Base-by-base conservation (phyloP, 768 basidiomycete species). In the Neoboletus magnificus region DNA sequence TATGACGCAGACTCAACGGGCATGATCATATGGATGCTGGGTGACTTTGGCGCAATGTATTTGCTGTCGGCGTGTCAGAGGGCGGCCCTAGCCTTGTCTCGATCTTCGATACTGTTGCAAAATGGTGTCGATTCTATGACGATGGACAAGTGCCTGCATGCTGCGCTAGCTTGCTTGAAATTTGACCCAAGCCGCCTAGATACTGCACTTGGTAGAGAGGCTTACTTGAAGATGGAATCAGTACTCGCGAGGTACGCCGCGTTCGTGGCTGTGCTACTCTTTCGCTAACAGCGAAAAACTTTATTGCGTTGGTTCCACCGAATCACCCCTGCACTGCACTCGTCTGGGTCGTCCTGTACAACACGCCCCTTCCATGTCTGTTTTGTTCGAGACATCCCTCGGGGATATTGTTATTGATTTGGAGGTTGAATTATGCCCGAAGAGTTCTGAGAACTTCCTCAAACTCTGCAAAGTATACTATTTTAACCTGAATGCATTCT, bases 401-500 rank as follows among this genome's bases (percentile, higher is more conserved):
- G 97, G 97, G 54, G 97, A 99, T 74, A 80, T 99, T 53, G 93
- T 98, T 56, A 92, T 98, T 66, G 97, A 98, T 73, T 79, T 99
- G 40, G 93, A 98, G 71, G 86, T 91, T 29, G 92, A 94, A 9
- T 77, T 78, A 37, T 98, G 95, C 73, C 97, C 97, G 2, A 86
- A 83, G 72, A 91, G 87, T 50, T 94, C 89, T 74, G 85, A 92
- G 71, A 99, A 98, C 78, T 98, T 98, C 67, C 82, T 99, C 54
- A 99, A 99, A 72, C 79, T 99, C 54, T 98, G 94, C 77, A 98
- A 98, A 77, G 79, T 91, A 56, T 97, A 97, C 70, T 96, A 96
- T 71, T 98, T 96, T 78, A 96, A 95, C 70, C 75, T 97, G 58
- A 93, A 94, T 69, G 93, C 93, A 0, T 99, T 99, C 77, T 98